A percentile compares a stretch with the other conserved stretches of the same genome.
Evolutionary conservation across 805 yeast species (phyloP).

Genomic region (Barnettozyma siamensis): DNA sequence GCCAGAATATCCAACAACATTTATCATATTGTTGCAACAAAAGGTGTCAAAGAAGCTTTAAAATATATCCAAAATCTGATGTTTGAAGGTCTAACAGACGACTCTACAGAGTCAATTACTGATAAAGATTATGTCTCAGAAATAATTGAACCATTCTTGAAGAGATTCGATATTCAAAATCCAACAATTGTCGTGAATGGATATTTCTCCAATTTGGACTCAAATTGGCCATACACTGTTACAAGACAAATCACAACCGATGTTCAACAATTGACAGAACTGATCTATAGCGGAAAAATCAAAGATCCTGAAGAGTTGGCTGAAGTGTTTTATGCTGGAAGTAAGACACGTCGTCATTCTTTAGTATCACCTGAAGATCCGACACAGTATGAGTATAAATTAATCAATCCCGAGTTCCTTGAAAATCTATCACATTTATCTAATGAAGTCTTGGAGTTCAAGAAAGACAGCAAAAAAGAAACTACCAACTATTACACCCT

Average conservation of each 20-base stretch:
- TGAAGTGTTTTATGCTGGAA: conserved; percentile 37
- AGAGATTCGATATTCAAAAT: conserved; percentile 34
- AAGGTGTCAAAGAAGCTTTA: conserved; percentile 14
- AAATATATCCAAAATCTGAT: conserved; percentile 16
- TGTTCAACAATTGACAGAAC: conserved; percentile 24
- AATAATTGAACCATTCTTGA: conserved; percentile 22
- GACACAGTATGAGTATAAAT: conserved; percentile 26
- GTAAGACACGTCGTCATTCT: conserved; percentile 41
- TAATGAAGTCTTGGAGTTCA: conserved; percentile 21
- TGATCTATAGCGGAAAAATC: conserved; percentile 24
- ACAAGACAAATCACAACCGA: conserved; percentile 54
- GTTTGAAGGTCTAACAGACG: conserved; percentile 7
- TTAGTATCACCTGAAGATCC: conserved; percentile 45
- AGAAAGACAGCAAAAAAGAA: conserved; percentile 8
- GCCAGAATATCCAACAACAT: conserved; percentile 15
- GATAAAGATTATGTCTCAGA: conserved; percentile 18
- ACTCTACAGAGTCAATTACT: conserved; percentile 11
- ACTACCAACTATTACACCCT: conserved; percentile 30
- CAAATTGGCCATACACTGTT: conserved; percentile 51
- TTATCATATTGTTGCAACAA: conserved; percentile 13
- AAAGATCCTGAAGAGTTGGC: conserved; percentile 25
- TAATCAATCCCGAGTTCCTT: conserved; percentile 15
- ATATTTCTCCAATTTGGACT: conserved; percentile 45
- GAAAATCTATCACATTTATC: not conserved
- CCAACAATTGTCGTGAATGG: conserved; percentile 72